These are phyloP conservation scores for Globisporangium solare DNA, from an alignment of 352 stramenopile genomes.

Conservation along the genomic window DNA sequence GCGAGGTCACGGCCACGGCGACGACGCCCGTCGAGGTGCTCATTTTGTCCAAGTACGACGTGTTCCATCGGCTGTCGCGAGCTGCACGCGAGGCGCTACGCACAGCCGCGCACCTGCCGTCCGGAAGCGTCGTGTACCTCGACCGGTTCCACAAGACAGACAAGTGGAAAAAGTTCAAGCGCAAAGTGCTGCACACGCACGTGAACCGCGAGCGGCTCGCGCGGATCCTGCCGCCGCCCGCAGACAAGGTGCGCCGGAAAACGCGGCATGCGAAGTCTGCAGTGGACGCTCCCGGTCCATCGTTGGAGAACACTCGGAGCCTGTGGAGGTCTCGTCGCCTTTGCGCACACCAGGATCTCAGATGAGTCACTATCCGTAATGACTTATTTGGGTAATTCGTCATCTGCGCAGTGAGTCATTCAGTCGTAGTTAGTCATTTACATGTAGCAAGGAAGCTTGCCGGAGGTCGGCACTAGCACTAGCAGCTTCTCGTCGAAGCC, in stretches of 20 bases:
- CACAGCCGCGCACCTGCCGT: slow-evolving; percentile 32
- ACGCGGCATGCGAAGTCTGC: neutral
- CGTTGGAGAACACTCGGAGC: neutral
- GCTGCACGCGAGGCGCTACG: slow-evolving; percentile 51
- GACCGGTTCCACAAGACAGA: slow-evolving; percentile 67
- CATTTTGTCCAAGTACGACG: slow-evolving; percentile 73
- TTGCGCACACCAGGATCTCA: too few species aligned
- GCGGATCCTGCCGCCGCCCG: slow-evolving; percentile 28
- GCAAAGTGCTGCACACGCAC: slow-evolving; percentile 37
- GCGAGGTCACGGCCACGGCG: slow-evolving; percentile 57
- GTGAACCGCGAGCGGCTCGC: slow-evolving; percentile 45
- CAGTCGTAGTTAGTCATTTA: too few species aligned
- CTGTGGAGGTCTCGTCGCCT: too few species aligned
- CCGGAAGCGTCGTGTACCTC: slow-evolving; percentile 53
- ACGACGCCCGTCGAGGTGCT: slow-evolving; percentile 67
- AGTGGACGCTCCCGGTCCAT: neutral
- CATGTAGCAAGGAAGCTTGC: too few species aligned
- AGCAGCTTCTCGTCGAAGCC: too few species aligned
- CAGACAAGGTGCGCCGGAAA: neutral
- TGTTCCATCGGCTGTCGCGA: slow-evolving; percentile 64
- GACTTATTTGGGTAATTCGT: too few species aligned
- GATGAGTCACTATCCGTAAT: too few species aligned
- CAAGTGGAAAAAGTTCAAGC: slow-evolving; percentile 62
- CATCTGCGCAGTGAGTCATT: too few species aligned
- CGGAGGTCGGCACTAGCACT: too few species aligned